phyloP scores from a whole-genome alignment of 257 asterid species.

The Nicotiana tabacum region DNA sequence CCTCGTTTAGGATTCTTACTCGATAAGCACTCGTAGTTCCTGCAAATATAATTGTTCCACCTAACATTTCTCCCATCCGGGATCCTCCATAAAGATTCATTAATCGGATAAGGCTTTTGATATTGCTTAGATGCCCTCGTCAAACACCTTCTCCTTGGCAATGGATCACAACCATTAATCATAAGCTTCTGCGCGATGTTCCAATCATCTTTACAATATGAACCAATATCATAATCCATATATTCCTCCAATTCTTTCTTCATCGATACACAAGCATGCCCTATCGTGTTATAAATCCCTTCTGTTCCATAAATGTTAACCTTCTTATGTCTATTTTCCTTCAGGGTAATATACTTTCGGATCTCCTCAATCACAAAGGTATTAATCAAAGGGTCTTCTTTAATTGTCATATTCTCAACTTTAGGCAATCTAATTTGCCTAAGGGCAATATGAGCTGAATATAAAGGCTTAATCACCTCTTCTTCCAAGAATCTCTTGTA shows the following conservation, averaged over 20 bases:
- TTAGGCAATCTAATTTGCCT: constrained; percentile 75
- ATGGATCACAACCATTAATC: constrained; percentile 79
- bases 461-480: constrained; percentile 78
- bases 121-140: constrained; percentile 81
- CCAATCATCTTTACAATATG: constrained; percentile 93
- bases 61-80: constrained; percentile 87
- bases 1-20: constrained; percentile 75
- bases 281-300: constrained; percentile 61
- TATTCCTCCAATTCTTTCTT: constrained; percentile 76
- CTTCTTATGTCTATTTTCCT: constrained; percentile 53
- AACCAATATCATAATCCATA: constrained; percentile 85
- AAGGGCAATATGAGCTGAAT: constrained; percentile 66
- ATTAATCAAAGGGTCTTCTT: constrained; percentile 71
- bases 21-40: constrained; percentile 70
- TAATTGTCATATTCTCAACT: constrained; percentile 29
- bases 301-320: constrained; percentile 59
- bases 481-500: constrained; percentile 59
- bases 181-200: constrained; percentile 68
- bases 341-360: constrained; percentile 80
- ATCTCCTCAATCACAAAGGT: constrained; percentile 73
- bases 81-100: constrained; percentile 75
- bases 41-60: constrained; percentile 79
- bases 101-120: constrained; percentile 63
- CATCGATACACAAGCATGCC: constrained; percentile 70
- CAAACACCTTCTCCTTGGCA: constrained; percentile 79